Conservation (phyloP, 208 protist genomes). For the Trypanosoma lewisi region DNA sequence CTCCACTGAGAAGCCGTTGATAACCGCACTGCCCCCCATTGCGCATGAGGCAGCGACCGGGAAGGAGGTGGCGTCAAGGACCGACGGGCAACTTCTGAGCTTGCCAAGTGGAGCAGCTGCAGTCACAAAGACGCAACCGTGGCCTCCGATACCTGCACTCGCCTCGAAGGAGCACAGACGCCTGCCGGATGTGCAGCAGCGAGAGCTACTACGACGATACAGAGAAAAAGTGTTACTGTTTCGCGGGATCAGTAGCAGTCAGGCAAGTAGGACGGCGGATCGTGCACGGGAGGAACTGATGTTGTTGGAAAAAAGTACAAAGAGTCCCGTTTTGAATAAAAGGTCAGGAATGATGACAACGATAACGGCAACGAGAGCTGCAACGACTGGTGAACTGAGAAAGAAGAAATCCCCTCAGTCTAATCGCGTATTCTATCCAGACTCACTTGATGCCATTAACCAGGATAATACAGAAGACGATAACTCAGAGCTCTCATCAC, state of each 20-base stretch:
- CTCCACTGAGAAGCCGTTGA: neutral
- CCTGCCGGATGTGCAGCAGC: constrained; percentile 40
- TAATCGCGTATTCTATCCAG: neutral
- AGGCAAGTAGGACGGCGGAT: constrained; percentile 59
- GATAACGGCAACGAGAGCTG: neutral
- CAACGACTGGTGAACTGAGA: neutral
- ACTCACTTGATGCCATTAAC: neutral
- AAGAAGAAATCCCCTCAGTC: neutral
- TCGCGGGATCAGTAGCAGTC: constrained; percentile 49
- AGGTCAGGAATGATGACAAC: neutral
- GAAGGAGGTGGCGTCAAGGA: neutral
- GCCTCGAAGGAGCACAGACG: constrained; percentile 36
- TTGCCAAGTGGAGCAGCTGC: neutral
- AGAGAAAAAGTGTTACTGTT: constrained; percentile 62
- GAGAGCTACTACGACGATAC: constrained; percentile 55
- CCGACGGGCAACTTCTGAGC: neutral
- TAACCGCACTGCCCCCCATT: neutral
- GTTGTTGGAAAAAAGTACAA: constrained; percentile 52
- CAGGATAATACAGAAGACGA: neutral
- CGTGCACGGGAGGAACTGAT: constrained; percentile 66
- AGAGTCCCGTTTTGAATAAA: neutral
- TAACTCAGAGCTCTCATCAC: neutral
- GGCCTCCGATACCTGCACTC: constrained; percentile 52
- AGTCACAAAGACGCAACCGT: constrained; percentile 27
- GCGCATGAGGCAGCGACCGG: neutral